A percentile compares a stretch with the other conserved stretches of the same genome.
Conservation (phyloP, 805 yeast genomes). For the Diddensiella caesifluorescens region DNA sequence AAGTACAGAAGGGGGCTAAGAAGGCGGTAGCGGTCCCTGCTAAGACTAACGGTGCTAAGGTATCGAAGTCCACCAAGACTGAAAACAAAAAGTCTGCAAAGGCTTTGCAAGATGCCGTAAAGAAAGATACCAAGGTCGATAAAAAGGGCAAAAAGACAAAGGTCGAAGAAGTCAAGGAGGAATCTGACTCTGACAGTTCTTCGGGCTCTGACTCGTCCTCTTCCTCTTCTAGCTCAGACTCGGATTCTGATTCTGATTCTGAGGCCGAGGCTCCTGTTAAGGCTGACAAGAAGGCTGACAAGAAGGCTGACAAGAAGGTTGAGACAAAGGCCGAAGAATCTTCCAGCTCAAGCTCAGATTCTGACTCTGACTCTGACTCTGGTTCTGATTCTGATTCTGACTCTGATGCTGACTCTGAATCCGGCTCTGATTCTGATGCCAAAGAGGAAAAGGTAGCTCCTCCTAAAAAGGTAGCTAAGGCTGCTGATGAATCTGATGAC, state of each 20-base stretch:
- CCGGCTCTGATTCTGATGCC: slow-evolving; percentile 26
- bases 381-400: slow-evolving; percentile 28
- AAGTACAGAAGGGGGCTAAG: not conserved
- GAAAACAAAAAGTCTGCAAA: slow-evolving; percentile 14
- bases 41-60: slow-evolving; percentile 29
- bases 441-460: slow-evolving; percentile 21
- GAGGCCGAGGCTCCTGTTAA: slow-evolving; percentile 24
- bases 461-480: slow-evolving; percentile 39
- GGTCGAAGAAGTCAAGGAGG: slow-evolving; percentile 5
- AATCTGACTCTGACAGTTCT: slow-evolving; percentile 20
- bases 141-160: slow-evolving; percentile 10
- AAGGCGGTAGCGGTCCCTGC: slow-evolving; percentile 22
- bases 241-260: slow-evolving; percentile 26
- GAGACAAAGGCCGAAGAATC: slow-evolving; percentile 26
- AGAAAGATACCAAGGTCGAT: slow-evolving; percentile 14
- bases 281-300: slow-evolving; percentile 25
- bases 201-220: slow-evolving; percentile 28
- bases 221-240: slow-evolving; percentile 28
- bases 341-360: slow-evolving; percentile 23
- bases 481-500: slow-evolving; percentile 18
- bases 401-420: slow-evolving; percentile 29
- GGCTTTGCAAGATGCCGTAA: slow-evolving; percentile 19
- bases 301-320: slow-evolving; percentile 27
- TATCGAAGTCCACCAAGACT: slow-evolving; percentile 14
- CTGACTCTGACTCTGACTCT: slow-evolving; percentile 26